Conservation (phyloP, 768 basidiomycete genomes). For the Boletales sp. region DNA sequence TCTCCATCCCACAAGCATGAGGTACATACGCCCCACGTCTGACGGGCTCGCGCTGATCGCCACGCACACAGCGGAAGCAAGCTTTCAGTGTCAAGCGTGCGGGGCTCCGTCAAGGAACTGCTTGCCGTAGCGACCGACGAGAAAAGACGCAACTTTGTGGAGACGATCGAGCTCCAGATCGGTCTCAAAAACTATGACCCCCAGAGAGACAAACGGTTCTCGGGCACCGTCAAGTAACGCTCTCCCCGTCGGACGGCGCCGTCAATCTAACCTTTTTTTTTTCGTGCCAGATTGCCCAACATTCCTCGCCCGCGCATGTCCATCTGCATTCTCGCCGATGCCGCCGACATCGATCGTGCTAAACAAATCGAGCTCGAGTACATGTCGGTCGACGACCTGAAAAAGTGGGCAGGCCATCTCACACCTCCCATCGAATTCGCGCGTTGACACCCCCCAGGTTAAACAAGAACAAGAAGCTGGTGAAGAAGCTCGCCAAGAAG, state of each 20-base stretch:
- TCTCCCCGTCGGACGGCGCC: neutral
- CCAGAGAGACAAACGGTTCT: conserved; percentile 99
- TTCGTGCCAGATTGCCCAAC: conserved; percentile 72
- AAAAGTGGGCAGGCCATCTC: conserved; percentile 63
- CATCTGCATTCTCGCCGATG: conserved; percentile 99
- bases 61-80: conserved; percentile 52
- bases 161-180: conserved; percentile 95
- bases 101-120: conserved; percentile 92
- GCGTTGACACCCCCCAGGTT: no score
- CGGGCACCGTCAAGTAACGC: conserved; percentile 90
- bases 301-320: conserved; percentile 99
- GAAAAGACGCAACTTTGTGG: conserved; percentile 90
- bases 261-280: neutral
- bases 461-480: conserved; percentile 99
- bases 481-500: conserved; percentile 99
- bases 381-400: conserved; percentile 99
- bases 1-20: conserved; percentile 24
- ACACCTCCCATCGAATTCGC: no score
- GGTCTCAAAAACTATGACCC: conserved; percentile 99
- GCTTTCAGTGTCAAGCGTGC: conserved; percentile 99
- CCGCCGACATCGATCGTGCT: conserved; percentile 96
- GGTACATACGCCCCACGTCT: conserved; percentile 15
- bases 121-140: conserved; percentile 81
- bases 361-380: conserved; percentile 98
- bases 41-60: neutral